A percentile compares a stretch with the other conserved stretches of the same genome.
Evolutionary conservation across 2,329 filamentous ascomycete species (phyloP).

Genomic region (Claviceps quebecensis): DNA sequence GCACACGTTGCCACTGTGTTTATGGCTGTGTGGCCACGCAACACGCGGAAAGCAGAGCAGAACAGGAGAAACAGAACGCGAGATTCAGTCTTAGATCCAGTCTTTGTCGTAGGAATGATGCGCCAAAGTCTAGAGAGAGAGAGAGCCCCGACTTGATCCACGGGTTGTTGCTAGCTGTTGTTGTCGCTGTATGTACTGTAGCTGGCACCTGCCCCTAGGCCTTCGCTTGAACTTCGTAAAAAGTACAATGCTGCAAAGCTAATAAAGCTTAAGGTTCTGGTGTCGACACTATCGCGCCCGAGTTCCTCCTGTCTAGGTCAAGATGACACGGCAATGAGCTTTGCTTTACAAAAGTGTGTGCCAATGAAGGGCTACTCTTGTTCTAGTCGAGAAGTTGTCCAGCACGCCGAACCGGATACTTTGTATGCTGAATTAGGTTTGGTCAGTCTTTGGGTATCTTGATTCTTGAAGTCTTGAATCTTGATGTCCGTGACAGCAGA

Average conservation of each 20-base stretch:
- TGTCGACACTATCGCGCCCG: not conserved
- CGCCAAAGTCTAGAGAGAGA: not conserved
- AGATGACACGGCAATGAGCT: not conserved
- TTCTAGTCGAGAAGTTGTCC: not conserved
- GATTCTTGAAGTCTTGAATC: not conserved
- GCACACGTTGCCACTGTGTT: not conserved
- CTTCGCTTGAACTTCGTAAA: not conserved
- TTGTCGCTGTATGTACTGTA: not conserved
- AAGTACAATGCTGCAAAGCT: not conserved
- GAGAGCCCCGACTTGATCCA: not conserved
- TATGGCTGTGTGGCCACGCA: not conserved
- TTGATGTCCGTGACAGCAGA: not conserved
- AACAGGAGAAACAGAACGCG: not conserved
- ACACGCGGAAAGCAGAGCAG: not conserved
- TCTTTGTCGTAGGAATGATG: not conserved
- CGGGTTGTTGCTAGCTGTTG: not conserved
- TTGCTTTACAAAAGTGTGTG: not conserved
- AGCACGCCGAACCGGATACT: not conserved
- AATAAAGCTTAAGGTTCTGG: not conserved
- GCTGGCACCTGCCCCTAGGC: not conserved
- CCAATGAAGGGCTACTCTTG: not conserved
- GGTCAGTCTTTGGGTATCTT: not conserved
- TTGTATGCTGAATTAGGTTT: not conserved
- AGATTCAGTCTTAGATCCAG: not conserved
- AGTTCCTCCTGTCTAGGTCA: not conserved